Conservation (phyloP, 2,329 filamentous ascomycete species). For the Periconia sp. region DNA sequence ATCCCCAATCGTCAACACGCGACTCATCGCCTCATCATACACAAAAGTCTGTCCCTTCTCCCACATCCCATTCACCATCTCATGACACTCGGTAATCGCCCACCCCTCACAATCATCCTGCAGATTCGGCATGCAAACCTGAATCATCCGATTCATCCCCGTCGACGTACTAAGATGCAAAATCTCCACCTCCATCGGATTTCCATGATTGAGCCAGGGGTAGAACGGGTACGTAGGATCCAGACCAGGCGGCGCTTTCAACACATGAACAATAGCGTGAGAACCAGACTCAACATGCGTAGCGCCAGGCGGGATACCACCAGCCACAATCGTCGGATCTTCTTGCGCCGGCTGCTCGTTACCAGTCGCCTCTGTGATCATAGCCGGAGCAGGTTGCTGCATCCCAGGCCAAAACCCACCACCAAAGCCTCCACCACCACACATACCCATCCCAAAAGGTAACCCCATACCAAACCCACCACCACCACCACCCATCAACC, state of each 20-base stretch:
- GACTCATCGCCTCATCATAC: conserved; percentile 30
- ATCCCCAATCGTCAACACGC: conserved; percentile 35
- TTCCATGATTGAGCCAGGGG: conserved; percentile 32
- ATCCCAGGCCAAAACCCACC: conserved; percentile 16
- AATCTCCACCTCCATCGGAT: conserved; percentile 28
- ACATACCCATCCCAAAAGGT: conserved; percentile 14
- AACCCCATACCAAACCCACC: conserved; percentile 10
- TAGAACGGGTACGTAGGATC: conserved; percentile 16
- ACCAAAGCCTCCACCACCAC: conserved; percentile 11
- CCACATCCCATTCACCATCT: conserved; percentile 37
- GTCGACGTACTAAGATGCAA: conserved; percentile 22
- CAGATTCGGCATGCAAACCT: conserved; percentile 23
- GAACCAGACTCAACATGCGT: conserved; percentile 27
- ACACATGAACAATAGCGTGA: conserved; percentile 28
- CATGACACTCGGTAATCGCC: conserved; percentile 37
- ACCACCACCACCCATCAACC: conserved; percentile 6
- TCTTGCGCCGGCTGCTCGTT: conserved; percentile 22
- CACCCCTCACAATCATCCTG: conserved; percentile 29
- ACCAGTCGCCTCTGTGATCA: conserved; percentile 23
- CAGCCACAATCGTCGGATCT: conserved; percentile 26
- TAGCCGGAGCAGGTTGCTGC: conserved; percentile 21
- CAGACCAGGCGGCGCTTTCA: conserved; percentile 17
- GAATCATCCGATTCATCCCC: conserved; percentile 34
- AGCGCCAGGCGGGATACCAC: conserved; percentile 28
- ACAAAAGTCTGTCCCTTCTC: conserved; percentile 40